A percentile compares a stretch with the other conserved stretches of the same genome.
phyloP scores from a whole-genome alignment of 306 rosid genomes.

The Cajanus cajan region DNA sequence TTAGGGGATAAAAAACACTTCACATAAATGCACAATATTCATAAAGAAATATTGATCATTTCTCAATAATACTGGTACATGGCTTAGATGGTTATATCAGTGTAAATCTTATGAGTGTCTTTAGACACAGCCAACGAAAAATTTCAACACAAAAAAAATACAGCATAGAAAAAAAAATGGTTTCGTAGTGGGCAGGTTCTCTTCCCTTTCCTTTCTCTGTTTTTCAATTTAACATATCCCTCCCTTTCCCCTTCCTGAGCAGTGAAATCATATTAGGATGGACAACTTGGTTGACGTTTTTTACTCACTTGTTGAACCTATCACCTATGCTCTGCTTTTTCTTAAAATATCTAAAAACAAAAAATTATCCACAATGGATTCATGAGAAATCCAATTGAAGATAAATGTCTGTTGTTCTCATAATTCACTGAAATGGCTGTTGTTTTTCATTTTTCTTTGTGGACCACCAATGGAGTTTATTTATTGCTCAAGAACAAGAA shows the following conservation, averaged over 20 bases:
- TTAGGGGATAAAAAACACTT: background rate
- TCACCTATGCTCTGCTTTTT: constrained; percentile 42
- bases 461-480: background rate
- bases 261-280: constrained; percentile 62
- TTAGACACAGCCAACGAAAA: background rate
- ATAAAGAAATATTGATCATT: background rate
- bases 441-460: background rate
- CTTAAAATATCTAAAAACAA: background rate
- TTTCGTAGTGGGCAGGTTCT: background rate
- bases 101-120: background rate
- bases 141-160: background rate
- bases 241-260: constrained; percentile 48
- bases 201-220: background rate
- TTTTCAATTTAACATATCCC: background rate
- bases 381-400: background rate
- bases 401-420: background rate
- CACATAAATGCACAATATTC: background rate
- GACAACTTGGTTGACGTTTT: constrained; percentile 74
- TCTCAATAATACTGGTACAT: background rate
- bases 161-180: background rate
- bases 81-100: background rate
- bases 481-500: background rate
- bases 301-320: constrained; percentile 76
- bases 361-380: background rate
- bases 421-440: background rate